Evolutionary conservation across 75 land plant genomes (phyloP).

Genomic region (Cunninghamia lanceolata): DNA sequence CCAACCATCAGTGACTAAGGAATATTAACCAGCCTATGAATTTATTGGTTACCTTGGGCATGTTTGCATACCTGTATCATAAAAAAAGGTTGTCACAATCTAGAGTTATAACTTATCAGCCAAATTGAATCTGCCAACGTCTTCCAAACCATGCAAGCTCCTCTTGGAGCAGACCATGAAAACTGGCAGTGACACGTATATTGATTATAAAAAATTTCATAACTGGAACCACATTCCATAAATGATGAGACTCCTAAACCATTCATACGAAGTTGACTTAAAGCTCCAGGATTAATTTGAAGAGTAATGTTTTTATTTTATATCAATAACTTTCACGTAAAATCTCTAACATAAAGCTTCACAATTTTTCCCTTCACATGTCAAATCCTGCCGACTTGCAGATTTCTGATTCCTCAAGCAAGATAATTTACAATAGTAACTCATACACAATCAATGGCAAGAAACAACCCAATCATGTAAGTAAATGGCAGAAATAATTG

Average conservation of each 20-base stretch:
- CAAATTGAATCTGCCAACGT: neutral
- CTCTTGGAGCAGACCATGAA: neutral
- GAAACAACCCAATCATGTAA: neutral
- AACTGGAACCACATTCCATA: neutral
- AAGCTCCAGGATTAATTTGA: neutral
- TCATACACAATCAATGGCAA: neutral
- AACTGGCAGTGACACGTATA: neutral
- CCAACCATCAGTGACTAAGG: neutral
- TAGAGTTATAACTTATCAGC: neutral
- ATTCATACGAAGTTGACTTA: neutral
- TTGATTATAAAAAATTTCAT: neutral
- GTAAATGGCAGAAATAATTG: neutral
- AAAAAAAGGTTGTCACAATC: neutral
- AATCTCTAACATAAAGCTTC: neutral
- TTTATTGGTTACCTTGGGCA: neutral
- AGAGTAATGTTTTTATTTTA: neutral
- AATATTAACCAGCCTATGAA: neutral
- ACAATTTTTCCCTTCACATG: neutral
- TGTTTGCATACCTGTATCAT: neutral
- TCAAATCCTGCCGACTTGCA: conserved; percentile 1
- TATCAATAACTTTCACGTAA: neutral
- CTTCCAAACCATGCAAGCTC: neutral
- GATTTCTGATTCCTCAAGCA: neutral
- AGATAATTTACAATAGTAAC: neutral
- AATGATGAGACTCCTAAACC: neutral